Conservation (phyloP, 768 basidiomycete species). For the Russula sp. region DNA sequence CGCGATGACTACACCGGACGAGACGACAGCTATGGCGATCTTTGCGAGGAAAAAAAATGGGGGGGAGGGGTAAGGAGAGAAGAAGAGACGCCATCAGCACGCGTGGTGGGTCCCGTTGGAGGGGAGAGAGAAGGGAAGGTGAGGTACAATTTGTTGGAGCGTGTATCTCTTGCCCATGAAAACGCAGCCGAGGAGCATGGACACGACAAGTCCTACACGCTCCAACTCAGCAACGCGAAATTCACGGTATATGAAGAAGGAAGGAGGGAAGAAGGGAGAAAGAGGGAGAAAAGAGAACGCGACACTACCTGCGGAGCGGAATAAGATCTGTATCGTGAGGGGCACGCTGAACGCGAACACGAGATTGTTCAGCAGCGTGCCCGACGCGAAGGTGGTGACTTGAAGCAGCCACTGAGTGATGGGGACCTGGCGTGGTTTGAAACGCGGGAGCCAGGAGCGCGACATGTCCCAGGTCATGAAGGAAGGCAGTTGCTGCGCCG, state of each 20-base stretch:
- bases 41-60: slow-evolving; percentile 24
- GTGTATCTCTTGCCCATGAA: slow-evolving; percentile 19
- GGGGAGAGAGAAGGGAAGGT: background rate
- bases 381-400: slow-evolving; percentile 57
- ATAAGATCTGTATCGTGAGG: slow-evolving; percentile 73
- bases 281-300: too few relatives aligned
- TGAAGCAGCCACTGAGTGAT: slow-evolving; percentile 60
- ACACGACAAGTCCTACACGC: slow-evolving; percentile 18
- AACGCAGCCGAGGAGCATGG: slow-evolving; percentile 20
- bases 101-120: background rate
- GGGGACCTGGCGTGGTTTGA: slow-evolving; percentile 65
- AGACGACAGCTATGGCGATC: slow-evolving; percentile 61
- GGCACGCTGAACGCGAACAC: slow-evolving; percentile 73
- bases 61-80: background rate
- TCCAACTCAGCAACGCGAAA: background rate
- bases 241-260: background rate
- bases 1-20: slow-evolving; percentile 62
- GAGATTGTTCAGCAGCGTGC: slow-evolving; percentile 74
- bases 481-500: slow-evolving; percentile 54
- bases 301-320: slow-evolving; percentile 65
- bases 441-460: slow-evolving; percentile 34
- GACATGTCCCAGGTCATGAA: slow-evolving; percentile 39
- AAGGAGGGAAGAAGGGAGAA: background rate
- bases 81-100: background rate
- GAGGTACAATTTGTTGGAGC: background rate